phyloP scores from a whole-genome alignment of 1,139 yeast genomes.

The Oligophagozyma castellii region DNA sequence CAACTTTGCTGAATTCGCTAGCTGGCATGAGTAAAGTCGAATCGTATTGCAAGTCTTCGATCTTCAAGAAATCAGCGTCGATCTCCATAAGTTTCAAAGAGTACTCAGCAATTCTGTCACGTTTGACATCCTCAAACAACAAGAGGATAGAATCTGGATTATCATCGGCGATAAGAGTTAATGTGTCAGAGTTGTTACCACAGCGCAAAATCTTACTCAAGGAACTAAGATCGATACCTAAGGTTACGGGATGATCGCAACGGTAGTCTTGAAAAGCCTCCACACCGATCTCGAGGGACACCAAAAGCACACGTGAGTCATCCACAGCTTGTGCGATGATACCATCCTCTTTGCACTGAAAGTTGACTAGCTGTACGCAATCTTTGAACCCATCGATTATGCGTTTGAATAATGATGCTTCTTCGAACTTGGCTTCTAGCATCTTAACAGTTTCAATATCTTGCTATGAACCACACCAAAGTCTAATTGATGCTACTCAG shows the following conservation, averaged over 20 bases:
- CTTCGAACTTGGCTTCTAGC: slow-evolving; percentile 96
- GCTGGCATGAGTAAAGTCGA: slow-evolving; percentile 82
- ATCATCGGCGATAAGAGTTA: slow-evolving; percentile 87
- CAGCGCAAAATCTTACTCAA: slow-evolving; percentile 79
- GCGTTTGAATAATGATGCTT: slow-evolving; percentile 84
- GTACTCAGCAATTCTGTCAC: slow-evolving; percentile 87
- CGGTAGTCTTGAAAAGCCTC: slow-evolving; percentile 89
- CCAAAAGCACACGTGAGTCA: slow-evolving; percentile 89
- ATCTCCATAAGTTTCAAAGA: slow-evolving; percentile 89
- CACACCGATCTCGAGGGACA: slow-evolving; percentile 74
- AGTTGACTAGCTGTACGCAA: slow-evolving; percentile 86
- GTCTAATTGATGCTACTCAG: too few species aligned
- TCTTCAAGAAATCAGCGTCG: slow-evolving; percentile 85
- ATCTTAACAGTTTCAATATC: too few species aligned
- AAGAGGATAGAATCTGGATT: slow-evolving; percentile 70
- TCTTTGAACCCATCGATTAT: slow-evolving; percentile 88
- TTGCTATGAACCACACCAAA: too few species aligned
- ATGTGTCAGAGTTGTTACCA: slow-evolving; percentile 81
- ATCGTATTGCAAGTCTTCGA: slow-evolving; percentile 89
- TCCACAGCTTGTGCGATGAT: slow-evolving; percentile 96
- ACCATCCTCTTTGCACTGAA: slow-evolving; percentile 91
- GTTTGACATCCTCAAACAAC: slow-evolving; percentile 80
- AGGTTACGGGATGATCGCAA: slow-evolving; percentile 86
- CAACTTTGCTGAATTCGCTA: slow-evolving; percentile 74
- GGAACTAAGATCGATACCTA: slow-evolving; percentile 83